Percentiles rank a stretch among this genome's conserved stretches.
phyloP scores from a whole-genome alignment of 2,329 filamentous ascomycete species.

The Colletotrichum cordylinicola region DNA sequence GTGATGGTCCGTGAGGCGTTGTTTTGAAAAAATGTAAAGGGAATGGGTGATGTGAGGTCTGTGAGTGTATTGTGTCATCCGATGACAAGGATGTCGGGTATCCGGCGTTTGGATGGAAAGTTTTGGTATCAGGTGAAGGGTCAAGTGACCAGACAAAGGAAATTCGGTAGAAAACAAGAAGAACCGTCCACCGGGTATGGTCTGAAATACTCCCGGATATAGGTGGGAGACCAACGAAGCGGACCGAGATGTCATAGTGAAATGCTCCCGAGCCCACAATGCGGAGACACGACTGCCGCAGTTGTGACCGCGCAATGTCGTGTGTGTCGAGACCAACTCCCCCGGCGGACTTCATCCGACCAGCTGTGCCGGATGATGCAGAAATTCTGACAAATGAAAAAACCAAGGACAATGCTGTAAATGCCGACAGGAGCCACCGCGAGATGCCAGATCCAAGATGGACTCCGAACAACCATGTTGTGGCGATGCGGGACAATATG shows the following conservation, averaged over 20 bases:
- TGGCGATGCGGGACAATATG: slow-evolving; percentile 28
- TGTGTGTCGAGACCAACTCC: slow-evolving; percentile 4
- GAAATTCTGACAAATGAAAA: slow-evolving; percentile 23
- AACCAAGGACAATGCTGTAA: slow-evolving; percentile 22
- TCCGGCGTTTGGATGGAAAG: slow-evolving; percentile 17
- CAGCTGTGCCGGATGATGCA: slow-evolving; percentile 5
- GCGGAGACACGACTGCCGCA: neutral
- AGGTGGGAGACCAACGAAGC: slow-evolving; percentile 3
- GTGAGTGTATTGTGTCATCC: slow-evolving; percentile 19
- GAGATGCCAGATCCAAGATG: slow-evolving; percentile 31
- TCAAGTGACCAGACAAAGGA: slow-evolving; percentile 22
- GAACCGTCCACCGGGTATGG: slow-evolving; percentile 3
- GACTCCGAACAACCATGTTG: slow-evolving; percentile 27
- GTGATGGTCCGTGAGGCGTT: slow-evolving; percentile 11
- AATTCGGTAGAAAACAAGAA: slow-evolving; percentile 4
- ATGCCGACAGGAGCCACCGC: slow-evolving; percentile 23
- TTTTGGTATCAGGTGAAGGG: slow-evolving; percentile 22
- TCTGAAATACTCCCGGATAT: slow-evolving; percentile 12
- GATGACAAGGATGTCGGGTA: slow-evolving; percentile 21
- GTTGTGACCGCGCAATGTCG: neutral
- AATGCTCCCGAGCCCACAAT: slow-evolving; percentile 16
- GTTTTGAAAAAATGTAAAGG: slow-evolving; percentile 20
- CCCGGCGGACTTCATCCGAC: slow-evolving; percentile 9
- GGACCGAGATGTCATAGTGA: slow-evolving; percentile 15
- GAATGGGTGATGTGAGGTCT: slow-evolving; percentile 17